Percentiles rank a stretch among this genome's conserved stretches.
Conservation (phyloP, 2,329 filamentous ascomycete genomes). For the Penicillium rolfsii region DNA sequence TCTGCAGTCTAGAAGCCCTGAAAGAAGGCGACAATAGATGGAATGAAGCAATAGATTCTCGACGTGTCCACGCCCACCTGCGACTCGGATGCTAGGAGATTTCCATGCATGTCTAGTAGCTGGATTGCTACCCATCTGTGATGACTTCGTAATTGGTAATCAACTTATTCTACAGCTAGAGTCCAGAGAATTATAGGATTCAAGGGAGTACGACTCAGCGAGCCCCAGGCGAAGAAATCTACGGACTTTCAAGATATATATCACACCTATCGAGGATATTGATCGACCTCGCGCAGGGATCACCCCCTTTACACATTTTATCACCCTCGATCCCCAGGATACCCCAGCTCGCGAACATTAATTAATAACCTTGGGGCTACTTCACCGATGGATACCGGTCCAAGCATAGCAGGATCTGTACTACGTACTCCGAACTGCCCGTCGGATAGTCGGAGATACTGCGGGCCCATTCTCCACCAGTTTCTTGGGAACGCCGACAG, state of each 20-base stretch:
- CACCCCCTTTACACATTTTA: background rate
- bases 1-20: background rate
- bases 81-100: no score
- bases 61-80: background rate
- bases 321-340: background rate
- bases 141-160: no score
- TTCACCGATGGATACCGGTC: background rate
- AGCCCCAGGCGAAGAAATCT: background rate
- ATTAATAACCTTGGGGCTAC: no score
- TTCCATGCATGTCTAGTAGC: no score
- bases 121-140: no score
- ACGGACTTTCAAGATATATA: no score
- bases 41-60: background rate
- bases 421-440: background rate
- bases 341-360: background rate
- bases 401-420: background rate
- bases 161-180: no score
- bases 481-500: slow-evolving; percentile 2
- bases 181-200: no score
- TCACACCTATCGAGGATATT: no score
- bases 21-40: background rate
- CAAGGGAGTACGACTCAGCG: no score
- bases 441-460: background rate
- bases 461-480: background rate
- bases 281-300: no score